Base-by-base conservation (phyloP, 768 basidiomycete species). In the Trametes elegans region DNA sequence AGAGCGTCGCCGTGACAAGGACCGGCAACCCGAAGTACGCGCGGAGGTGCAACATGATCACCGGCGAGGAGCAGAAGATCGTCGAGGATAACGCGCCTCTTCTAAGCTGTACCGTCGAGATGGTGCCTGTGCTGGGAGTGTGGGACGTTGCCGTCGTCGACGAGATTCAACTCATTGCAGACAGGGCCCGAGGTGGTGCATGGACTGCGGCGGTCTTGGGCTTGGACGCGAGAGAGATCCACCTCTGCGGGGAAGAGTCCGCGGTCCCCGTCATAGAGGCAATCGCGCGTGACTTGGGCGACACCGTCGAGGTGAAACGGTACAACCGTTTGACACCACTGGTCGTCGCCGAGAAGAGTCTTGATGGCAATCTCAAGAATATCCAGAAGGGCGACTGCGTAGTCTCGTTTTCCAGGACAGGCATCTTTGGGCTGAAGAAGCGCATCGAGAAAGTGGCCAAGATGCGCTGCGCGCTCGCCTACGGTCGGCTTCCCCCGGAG, bases 101-200 rank as follows among this genome's bases (percentile, higher is more conserved):
- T 32, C 54, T 77, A n/a, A 87, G 86, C 66, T 93, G 90, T 68
- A 99, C 97, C 2, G 88, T 98, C 62, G 97, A 99, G 76, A 99
- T 98, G 95, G 68, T 89, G 29, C 74, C 77, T 5, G 57, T 60
- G 2, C 58, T 43, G 16, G 55, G 56, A 3, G 75, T 73, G 50
- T 62, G 43, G 41, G 92, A 96, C 47, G 93, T 98, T 21, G 94
- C 85, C 0, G 94, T 99, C 41, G 77, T 99, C 40, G 97, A 98
- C 68, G 96, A 98, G 74, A 98, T 99, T 43, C 97, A 98, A 74
- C 89, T 98, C 88, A 82, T 98, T 16, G 81, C 81, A 0, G 93
- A 98, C 68, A 70, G 76, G 0, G 74, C 83, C 3, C 84, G 97
- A 14, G 96, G 97, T 0, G 74, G 72, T 23, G 83, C 83, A 0